Evolutionary conservation across 2,329 filamentous ascomycete genomes (phyloP).

Genomic region (Dendryphion nanum): DNA sequence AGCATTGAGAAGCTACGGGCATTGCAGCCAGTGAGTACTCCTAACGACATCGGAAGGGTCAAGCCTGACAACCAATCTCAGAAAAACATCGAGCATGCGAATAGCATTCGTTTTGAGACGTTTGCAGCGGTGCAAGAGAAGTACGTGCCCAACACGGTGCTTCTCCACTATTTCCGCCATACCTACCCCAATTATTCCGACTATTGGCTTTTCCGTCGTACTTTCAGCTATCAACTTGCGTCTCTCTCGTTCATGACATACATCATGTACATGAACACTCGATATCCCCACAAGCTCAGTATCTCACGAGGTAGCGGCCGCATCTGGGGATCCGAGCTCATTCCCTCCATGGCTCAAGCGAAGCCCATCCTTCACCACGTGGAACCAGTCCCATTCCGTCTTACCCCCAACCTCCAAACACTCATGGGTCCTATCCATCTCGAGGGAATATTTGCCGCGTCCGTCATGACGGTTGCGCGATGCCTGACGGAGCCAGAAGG

Average conservation of each 20-base stretch:
- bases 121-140: conserved; percentile 92
- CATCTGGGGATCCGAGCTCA: conserved; percentile 93
- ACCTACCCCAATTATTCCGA: conserved; percentile 87
- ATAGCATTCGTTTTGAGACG: conserved; percentile 80
- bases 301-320: conserved; percentile 86
- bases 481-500: conserved; percentile 79
- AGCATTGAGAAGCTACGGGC: conserved; percentile 91
- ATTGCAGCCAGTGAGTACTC: conserved; percentile 46
- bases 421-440: conserved; percentile 94
- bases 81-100: conserved; percentile 67
- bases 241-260: conserved; percentile 98
- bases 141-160: conserved; percentile 80
- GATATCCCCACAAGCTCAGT: conserved; percentile 92
- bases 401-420: conserved; percentile 93
- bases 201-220: conserved; percentile 97
- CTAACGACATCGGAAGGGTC: neutral
- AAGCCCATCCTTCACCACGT: conserved; percentile 93
- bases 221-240: conserved; percentile 94
- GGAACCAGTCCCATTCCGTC: conserved; percentile 93
- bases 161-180: conserved; percentile 83
- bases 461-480: conserved; percentile 93
- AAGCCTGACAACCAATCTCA: conserved; percentile 36
- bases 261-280: conserved; percentile 93
- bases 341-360: conserved; percentile 80
- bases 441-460: conserved; percentile 93